phyloP scores from a whole-genome alignment of 352 stramenopile genomes.

The Globisporangium solare region DNA sequence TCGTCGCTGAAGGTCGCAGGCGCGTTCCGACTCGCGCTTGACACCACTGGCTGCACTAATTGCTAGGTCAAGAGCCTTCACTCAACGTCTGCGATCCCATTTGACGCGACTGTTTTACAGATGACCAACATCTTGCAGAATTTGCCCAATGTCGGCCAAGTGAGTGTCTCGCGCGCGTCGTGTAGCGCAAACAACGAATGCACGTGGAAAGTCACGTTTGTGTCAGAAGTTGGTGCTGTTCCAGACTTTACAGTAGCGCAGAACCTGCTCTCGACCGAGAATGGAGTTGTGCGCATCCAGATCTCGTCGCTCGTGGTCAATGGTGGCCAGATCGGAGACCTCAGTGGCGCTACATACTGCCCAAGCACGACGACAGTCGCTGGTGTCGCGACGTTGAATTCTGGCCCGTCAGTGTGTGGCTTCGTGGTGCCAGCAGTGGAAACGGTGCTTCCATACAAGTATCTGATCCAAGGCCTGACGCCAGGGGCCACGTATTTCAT shows the following conservation, averaged over 20 bases:
- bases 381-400: conserved; percentile 10
- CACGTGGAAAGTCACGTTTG: conserved; percentile 77
- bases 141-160: conserved; percentile 91
- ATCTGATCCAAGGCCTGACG: conserved; percentile 49
- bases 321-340: conserved; percentile 27
- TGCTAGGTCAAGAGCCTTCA: conserved; percentile 70
- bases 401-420: conserved; percentile 33
- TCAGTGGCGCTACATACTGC: conserved; percentile 48
- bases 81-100: conserved; percentile 68
- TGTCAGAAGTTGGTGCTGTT: conserved; percentile 54
- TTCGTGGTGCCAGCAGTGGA: conserved; percentile 19
- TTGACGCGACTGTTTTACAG: conserved; percentile 42
- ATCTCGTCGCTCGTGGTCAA: conserved; percentile 24
- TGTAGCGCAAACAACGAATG: conserved; percentile 54
- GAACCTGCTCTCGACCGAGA: conserved; percentile 40
- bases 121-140: conserved; percentile 89
- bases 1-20: conserved; percentile 32
- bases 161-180: conserved; percentile 53
- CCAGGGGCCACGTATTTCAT: conserved; percentile 61
- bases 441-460: conserved; percentile 34
- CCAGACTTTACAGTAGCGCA: conserved; percentile 38
- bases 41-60: conserved; percentile 74
- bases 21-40: conserved; percentile 78
- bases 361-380: conserved; percentile 21
- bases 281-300: conserved; percentile 30